Conservation (phyloP, 2,329 filamentous ascomycete species). For the Ophiostoma piceae region DNA sequence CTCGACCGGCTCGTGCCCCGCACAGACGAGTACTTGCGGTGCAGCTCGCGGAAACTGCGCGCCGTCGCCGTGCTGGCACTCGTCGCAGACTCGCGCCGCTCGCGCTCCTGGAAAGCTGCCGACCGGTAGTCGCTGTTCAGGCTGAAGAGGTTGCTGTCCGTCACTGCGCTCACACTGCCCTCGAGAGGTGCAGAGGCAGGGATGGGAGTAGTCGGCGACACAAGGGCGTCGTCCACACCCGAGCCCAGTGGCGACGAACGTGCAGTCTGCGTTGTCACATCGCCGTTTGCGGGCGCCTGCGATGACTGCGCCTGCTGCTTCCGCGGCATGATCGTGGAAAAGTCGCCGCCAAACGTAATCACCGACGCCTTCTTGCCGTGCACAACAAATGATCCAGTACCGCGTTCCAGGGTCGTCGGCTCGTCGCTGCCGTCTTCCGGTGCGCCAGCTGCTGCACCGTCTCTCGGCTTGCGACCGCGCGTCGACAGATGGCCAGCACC, state of each 20-base stretch:
- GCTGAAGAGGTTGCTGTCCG: constrained; percentile 2
- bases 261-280: constrained; percentile 24
- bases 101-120: constrained; percentile 42
- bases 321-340: constrained; percentile 64
- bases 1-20: constrained; percentile 40
- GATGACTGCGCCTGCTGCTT: constrained; percentile 26
- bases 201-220: constrained; percentile 5
- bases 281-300: not conserved
- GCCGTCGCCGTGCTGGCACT: constrained; percentile 64
- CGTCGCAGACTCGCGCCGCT: constrained; percentile 56
- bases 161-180: not conserved
- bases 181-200: not conserved
- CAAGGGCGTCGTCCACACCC: constrained; percentile 16
- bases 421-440: constrained; percentile 38
- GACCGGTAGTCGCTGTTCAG: constrained; percentile 45
- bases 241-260: constrained; percentile 34
- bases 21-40: constrained; percentile 54
- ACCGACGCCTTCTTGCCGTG: constrained; percentile 98
- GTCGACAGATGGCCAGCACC: constrained; percentile 62
- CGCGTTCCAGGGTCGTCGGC: constrained; percentile 65
- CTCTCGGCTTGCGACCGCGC: constrained; percentile 70
- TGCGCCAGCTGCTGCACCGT: constrained; percentile 34
- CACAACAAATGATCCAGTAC: constrained; percentile 85
- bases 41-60: constrained; percentile 58
- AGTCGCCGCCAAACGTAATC: constrained; percentile 90